phyloP scores from a whole-genome alignment of 2,329 filamentous ascomycete genomes.

The Fusarium sp. region DNA sequence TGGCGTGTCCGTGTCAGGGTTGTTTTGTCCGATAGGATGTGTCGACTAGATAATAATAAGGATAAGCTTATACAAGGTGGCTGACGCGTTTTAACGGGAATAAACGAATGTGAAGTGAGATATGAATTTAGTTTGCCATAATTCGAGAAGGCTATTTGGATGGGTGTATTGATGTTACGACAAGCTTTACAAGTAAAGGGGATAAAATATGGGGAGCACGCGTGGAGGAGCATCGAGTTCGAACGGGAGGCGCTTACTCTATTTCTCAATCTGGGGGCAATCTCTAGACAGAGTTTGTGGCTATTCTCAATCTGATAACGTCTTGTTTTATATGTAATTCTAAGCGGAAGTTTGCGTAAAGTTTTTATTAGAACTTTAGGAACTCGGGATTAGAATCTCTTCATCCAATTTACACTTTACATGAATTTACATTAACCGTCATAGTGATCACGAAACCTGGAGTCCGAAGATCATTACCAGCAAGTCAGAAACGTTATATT shows the following conservation, averaged over 20 bases:
- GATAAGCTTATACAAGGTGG: constrained; percentile 17
- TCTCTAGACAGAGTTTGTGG: neutral
- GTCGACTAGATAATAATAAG: constrained; percentile 2
- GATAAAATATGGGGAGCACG: constrained; percentile 34
- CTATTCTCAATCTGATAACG: neutral
- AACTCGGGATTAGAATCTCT: neutral
- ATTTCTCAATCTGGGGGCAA: neutral
- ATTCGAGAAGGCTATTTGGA: neutral
- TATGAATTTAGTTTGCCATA: neutral
- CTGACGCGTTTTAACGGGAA: constrained; percentile 14
- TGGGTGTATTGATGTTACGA: neutral
- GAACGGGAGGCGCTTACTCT: neutral
- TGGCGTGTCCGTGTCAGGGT: constrained; percentile 30
- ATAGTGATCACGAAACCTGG: constrained; percentile 19
- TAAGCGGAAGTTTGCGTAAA: neutral
- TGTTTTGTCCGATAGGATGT: constrained; percentile 28
- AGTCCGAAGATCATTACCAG: constrained; percentile 6
- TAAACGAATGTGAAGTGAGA: neutral
- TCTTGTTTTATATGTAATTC: neutral
- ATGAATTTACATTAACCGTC: neutral
- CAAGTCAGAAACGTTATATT: neutral
- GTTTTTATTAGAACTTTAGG: neutral
- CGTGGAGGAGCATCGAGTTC: constrained; percentile 29
- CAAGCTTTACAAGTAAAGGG: constrained; percentile 13
- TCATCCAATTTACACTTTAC: neutral